These are phyloP conservation scores for Aspergillus sp. DNA, from an alignment of 2,329 filamentous ascomycete species.

Conservation along the genomic window DNA sequence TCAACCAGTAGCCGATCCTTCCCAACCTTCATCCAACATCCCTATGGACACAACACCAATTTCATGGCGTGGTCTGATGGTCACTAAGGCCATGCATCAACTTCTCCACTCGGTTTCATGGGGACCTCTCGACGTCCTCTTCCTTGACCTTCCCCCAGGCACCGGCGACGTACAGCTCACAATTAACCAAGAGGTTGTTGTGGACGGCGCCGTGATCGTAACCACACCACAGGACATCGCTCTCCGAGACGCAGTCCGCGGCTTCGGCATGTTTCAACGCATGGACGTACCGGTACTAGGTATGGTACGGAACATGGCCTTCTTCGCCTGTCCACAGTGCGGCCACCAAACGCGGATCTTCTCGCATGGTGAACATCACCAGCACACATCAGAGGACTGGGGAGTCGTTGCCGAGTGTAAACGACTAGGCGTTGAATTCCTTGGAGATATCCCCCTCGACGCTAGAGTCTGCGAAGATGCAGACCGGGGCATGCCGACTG, in stretches of 20 bases:
- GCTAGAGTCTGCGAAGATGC: conserved; percentile 81
- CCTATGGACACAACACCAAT: conserved; percentile 62
- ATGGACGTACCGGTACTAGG: conserved; percentile 74
- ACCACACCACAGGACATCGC: conserved; percentile 93
- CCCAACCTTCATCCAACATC: conserved; percentile 15
- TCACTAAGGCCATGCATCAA: conserved; percentile 95
- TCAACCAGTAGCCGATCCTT: conserved; percentile 21
- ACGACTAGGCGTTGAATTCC: conserved; percentile 68
- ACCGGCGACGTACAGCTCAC: conserved; percentile 95
- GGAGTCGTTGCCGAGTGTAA: conserved; percentile 65
- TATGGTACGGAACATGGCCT: conserved; percentile 87
- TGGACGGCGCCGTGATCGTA: conserved; percentile 80
- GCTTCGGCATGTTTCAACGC: conserved; percentile 87
- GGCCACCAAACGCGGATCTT: conserved; percentile 71
- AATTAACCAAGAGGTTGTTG: conserved; percentile 89
- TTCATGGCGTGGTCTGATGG: conserved; percentile 94
- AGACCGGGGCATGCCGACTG: conserved; percentile 80
- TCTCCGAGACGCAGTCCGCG: conserved; percentile 84
- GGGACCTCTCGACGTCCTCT: conserved; percentile 80
- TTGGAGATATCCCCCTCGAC: conserved; percentile 87
- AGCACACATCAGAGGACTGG: conserved; percentile 41
- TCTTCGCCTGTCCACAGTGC: conserved; percentile 77
- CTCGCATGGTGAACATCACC: conserved; percentile 39
- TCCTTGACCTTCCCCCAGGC: conserved; percentile 87
- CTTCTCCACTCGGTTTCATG: conserved; percentile 93